Evolutionary conservation across 2,329 filamentous ascomycete genomes (phyloP).

Genomic region (Aureobasidium sp.): DNA sequence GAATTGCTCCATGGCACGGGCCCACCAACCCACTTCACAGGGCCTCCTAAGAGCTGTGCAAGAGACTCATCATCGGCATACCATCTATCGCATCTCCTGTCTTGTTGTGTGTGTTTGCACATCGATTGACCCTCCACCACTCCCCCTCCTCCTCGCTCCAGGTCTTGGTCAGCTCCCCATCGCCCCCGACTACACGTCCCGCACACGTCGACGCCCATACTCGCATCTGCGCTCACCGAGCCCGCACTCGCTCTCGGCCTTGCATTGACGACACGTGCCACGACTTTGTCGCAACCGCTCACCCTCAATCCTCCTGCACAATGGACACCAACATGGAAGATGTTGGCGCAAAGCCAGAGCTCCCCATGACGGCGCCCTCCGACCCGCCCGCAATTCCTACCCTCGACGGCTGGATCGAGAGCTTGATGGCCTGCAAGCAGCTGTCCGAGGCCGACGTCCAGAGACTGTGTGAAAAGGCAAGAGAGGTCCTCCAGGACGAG

Average conservation of each 20-base stretch:
- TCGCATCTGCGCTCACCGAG: background rate
- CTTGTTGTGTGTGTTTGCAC: background rate
- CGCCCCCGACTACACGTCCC: background rate
- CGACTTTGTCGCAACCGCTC: background rate
- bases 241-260: slow-evolving; percentile 4
- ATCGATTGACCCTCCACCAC: background rate
- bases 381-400: slow-evolving; percentile 88
- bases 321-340: slow-evolving; percentile 99
- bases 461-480: slow-evolving; percentile 94
- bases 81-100: background rate
- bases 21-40: background rate
- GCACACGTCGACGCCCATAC: background rate
- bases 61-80: slow-evolving; percentile 9
- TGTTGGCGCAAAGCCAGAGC: slow-evolving; percentile 75
- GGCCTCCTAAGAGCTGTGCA: slow-evolving; percentile 1
- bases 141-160: background rate
- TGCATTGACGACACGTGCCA: background rate
- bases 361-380: slow-evolving; percentile 59
- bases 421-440: slow-evolving; percentile 97
- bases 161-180: background rate
- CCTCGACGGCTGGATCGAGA: slow-evolving; percentile 97
- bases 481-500: slow-evolving; percentile 94
- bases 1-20: background rate
- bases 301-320: background rate
- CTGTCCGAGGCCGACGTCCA: slow-evolving; percentile 89